Conservation (phyloP, 31 red algal species). For the Asparagopsis taxiformis region DNA sequence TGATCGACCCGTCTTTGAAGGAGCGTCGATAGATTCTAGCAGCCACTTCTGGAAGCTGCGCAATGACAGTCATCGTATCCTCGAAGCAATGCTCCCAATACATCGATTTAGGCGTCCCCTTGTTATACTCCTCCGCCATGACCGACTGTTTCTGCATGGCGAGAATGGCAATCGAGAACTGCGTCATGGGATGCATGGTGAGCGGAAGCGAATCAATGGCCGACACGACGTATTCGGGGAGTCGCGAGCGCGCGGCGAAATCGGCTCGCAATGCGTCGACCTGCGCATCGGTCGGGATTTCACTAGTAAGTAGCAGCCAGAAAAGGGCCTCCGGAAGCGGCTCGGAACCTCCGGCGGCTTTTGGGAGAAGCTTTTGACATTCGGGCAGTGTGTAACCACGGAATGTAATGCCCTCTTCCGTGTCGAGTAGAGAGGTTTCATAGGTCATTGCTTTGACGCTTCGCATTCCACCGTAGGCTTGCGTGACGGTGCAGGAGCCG, state of each 20-base stretch:
- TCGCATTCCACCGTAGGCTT: slow-evolving; percentile 95
- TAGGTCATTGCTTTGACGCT: slow-evolving; percentile 92
- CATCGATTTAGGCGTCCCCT: slow-evolving; percentile 72
- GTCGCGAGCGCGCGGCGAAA: slow-evolving; percentile 40
- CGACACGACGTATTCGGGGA: slow-evolving; percentile 56
- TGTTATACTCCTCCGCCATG: slow-evolving; percentile 79
- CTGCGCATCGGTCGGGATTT: slow-evolving; percentile 82
- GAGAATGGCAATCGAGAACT: slow-evolving; percentile 72
- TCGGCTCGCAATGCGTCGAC: slow-evolving; percentile 59
- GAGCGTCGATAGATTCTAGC: slow-evolving; percentile 84
- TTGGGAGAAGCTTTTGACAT: slow-evolving; percentile 76
- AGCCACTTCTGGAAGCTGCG: slow-evolving; percentile 85
- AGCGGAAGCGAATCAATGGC: slow-evolving; percentile 68
- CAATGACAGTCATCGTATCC: slow-evolving; percentile 81
- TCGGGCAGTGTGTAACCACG: slow-evolving; percentile 90
- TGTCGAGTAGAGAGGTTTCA: slow-evolving; percentile 92
- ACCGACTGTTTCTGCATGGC: slow-evolving; percentile 84
- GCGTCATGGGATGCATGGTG: slow-evolving; percentile 91
- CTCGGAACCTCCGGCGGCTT: slow-evolving; percentile 65
- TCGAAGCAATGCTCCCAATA: slow-evolving; percentile 95
- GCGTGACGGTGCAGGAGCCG: slow-evolving; percentile 79
- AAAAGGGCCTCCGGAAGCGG: slow-evolving; percentile 88
- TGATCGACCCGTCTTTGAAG: slow-evolving; percentile 60
- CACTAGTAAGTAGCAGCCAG: slow-evolving; percentile 90
- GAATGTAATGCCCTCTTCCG: slow-evolving; percentile 91